Conservation (phyloP, 2,329 filamentous ascomycete species). For the Penicillium sp. region DNA sequence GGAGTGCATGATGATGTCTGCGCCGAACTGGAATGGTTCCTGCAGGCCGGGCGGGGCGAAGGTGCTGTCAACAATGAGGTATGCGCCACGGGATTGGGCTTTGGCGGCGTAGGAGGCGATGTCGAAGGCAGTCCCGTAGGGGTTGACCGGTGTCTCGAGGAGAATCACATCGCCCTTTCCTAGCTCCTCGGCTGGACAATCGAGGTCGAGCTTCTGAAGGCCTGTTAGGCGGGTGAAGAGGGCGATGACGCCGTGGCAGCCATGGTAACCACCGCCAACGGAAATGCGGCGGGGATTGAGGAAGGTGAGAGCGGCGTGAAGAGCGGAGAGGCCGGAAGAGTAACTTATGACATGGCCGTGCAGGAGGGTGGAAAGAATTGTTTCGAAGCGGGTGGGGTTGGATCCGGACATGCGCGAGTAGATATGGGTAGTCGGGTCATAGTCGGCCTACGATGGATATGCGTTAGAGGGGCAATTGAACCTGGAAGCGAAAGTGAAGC, state of each 20-base stretch:
- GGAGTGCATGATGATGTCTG: conserved; percentile 84
- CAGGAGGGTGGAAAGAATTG: conserved; percentile 72
- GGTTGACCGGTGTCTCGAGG: conserved; percentile 91
- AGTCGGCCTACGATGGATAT: conserved; percentile 18
- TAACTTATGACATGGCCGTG: conserved; percentile 67
- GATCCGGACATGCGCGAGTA: conserved; percentile 80
- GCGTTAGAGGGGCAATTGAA: not conserved
- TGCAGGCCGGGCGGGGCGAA: conserved; percentile 88
- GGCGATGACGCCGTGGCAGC: conserved; percentile 78
- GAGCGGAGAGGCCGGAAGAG: conserved; percentile 77
- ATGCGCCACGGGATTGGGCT: conserved; percentile 69
- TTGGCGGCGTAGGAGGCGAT: conserved; percentile 67
- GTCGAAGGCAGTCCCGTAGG: conserved; percentile 74
- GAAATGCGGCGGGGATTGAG: conserved; percentile 79
- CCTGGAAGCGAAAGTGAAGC: not conserved
- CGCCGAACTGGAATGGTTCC: conserved; percentile 77
- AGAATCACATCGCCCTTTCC: conserved; percentile 78
- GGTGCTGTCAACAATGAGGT: conserved; percentile 80
- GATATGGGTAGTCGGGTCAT: conserved; percentile 54
- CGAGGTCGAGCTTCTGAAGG: conserved; percentile 67
- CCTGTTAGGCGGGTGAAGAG: conserved; percentile 73
- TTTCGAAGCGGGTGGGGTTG: conserved; percentile 79
- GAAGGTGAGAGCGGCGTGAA: conserved; percentile 81
- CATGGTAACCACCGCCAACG: conserved; percentile 85
- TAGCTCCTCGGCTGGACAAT: conserved; percentile 63